These are phyloP conservation scores for Leishmania martiniquensis DNA, from an alignment of 208 protist species.

Conservation along the genomic window DNA sequence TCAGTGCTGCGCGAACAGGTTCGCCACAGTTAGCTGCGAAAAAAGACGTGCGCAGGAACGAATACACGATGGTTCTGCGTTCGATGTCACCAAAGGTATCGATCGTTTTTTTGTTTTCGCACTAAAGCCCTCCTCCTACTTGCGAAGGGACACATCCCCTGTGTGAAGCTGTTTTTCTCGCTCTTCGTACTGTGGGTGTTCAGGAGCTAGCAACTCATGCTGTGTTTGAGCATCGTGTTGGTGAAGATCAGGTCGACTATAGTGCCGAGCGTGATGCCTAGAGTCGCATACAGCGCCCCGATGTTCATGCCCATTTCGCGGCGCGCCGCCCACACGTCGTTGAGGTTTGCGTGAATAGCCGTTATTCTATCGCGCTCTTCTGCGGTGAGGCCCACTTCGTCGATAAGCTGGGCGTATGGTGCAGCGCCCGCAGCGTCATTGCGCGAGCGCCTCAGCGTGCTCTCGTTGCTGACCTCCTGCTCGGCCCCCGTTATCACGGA, in stretches of 20 bases:
- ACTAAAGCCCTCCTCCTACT: not conserved
- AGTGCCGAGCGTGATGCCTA: constrained; percentile 79
- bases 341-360: constrained; percentile 24
- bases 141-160: not conserved
- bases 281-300: constrained; percentile 74
- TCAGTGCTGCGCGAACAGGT: not conserved
- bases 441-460: too few species aligned
- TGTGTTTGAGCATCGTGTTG: constrained; percentile 50
- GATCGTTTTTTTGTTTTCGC: not conserved
- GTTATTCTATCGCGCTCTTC: constrained; percentile 37
- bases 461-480: not conserved
- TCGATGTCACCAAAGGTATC: not conserved
- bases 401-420: not conserved
- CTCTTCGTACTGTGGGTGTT: not conserved
- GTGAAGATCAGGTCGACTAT: constrained; percentile 78
- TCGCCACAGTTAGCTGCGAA: not conserved
- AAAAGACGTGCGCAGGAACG: not conserved
- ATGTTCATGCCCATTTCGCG: constrained; percentile 89
- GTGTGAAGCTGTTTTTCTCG: not conserved
- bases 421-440: not conserved
- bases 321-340: constrained; percentile 51
- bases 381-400: not conserved
- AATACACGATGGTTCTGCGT: not conserved
- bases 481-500: not conserved
- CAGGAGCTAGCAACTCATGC: constrained; percentile 1